A percentile compares a stretch with the other conserved stretches of the same genome.
Conservation (phyloP, 2,329 filamentous ascomycete species). For the Akanthomyces uredinophilus region DNA sequence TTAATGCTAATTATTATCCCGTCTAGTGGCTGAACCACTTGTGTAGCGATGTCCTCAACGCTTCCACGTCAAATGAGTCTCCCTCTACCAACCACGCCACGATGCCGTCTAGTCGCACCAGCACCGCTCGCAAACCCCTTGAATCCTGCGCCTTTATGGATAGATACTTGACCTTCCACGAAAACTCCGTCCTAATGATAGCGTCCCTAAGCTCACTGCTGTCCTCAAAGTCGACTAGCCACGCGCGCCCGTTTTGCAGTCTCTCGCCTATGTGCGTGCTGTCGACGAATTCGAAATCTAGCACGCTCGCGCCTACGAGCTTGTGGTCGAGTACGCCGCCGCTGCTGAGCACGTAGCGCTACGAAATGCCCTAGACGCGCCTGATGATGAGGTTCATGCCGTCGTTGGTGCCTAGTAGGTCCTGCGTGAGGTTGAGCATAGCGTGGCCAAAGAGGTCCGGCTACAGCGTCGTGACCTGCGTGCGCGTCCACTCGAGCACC, state of each 20-base stretch:
- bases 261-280: conserved; percentile 26
- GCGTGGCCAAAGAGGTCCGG: conserved; percentile 24
- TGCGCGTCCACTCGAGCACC: conserved; percentile 34
- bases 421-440: conserved; percentile 22
- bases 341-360: conserved; percentile 26
- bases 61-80: conserved; percentile 16
- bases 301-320: conserved; percentile 31
- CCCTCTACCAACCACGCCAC: conserved; percentile 28
- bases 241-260: conserved; percentile 24
- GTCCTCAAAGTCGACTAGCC: conserved; percentile 25
- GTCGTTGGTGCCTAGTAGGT: conserved; percentile 26
- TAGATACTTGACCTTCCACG: conserved; percentile 21
- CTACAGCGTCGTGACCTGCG: conserved; percentile 28
- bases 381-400: conserved; percentile 27
- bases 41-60: conserved; percentile 7
- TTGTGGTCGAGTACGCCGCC: conserved; percentile 19
- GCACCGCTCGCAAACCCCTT: conserved; percentile 22
- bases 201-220: conserved; percentile 15
- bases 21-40: conserved; percentile 10
- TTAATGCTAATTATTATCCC: background rate
- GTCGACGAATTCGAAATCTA: conserved; percentile 28
- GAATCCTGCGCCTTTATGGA: conserved; percentile 19
- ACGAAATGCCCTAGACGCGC: conserved; percentile 30
- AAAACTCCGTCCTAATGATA: conserved; percentile 11
- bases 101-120: conserved; percentile 29